phyloP scores from a whole-genome alignment of 192 early-diverging fungal genomes.

The Thamnidium elegans region DNA sequence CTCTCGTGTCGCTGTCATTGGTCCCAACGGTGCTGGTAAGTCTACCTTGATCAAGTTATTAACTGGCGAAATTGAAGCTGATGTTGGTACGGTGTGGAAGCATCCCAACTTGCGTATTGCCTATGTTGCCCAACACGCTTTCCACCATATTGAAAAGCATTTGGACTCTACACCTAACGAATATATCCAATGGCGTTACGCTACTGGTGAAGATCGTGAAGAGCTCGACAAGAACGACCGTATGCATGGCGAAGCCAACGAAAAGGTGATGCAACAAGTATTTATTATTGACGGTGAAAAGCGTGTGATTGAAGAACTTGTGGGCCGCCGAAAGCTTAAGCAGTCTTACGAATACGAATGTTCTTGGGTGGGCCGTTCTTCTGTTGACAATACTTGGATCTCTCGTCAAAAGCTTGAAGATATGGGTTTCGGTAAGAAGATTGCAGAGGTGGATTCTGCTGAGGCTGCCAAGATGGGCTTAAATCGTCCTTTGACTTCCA shows the following conservation, averaged over 20 bases:
- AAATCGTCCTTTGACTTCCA: conserved; percentile 67
- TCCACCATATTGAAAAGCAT: conserved; percentile 84
- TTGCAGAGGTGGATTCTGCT: conserved; percentile 73
- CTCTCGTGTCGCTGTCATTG: conserved; percentile 78
- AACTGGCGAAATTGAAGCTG: conserved; percentile 73
- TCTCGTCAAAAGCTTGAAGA: conserved; percentile 68
- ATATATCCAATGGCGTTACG: conserved; percentile 83
- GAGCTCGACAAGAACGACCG: conserved; percentile 71
- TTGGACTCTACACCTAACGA: conserved; percentile 71
- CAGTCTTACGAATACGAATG: conserved; percentile 83
- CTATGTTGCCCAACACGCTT: conserved; percentile 84
- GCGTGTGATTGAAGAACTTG: conserved; percentile 56
- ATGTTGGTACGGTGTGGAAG: conserved; percentile 71
- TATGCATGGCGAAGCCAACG: conserved; percentile 65
- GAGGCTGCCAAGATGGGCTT: conserved; percentile 74
- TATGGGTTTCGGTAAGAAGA: conserved; percentile 73
- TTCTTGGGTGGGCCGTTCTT: conserved; percentile 62
- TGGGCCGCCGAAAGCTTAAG: conserved; percentile 78
- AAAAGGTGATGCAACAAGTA: conserved; percentile 52
- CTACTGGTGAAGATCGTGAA: conserved; percentile 74
- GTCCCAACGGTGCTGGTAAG: conserved; percentile 76
- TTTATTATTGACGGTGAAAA: conserved; percentile 57
- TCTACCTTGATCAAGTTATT: conserved; percentile 72
- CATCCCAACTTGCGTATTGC: conserved; percentile 83
- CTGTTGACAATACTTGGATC: conserved; percentile 71